These are phyloP conservation scores for Tephrocybe sp. DNA, from an alignment of 768 basidiomycete genomes.

Conservation along the genomic window DNA sequence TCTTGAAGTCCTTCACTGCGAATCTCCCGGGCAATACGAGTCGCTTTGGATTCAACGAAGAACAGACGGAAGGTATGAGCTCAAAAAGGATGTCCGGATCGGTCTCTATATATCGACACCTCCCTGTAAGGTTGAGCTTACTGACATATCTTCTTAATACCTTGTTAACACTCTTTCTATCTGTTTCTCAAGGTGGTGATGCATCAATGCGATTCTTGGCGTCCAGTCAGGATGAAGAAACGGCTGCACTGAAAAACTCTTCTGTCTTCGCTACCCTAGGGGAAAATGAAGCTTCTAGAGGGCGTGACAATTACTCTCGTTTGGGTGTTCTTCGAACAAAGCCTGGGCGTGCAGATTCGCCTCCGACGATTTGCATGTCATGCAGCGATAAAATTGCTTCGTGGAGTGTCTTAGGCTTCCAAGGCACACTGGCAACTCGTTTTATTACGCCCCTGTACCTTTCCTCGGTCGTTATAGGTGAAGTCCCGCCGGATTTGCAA, in stretches of 20 bases:
- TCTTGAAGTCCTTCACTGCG: conserved; percentile 54
- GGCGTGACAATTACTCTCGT: conserved; percentile 75
- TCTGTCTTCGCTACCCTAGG: conserved; percentile 30
- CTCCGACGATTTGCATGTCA: conserved; percentile 80
- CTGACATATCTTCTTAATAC: conserved; percentile 1
- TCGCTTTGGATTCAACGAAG: conserved; percentile 50
- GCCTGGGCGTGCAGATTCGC: conserved; percentile 89
- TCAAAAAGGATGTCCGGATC: conserved; percentile 47
- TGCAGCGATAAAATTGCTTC: conserved; percentile 94
- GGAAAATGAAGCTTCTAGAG: conserved; percentile 51
- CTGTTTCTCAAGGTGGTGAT: conserved; percentile 70
- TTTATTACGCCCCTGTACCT: conserved; percentile 66
- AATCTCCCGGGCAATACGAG: conserved; percentile 18
- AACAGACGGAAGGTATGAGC: conserved; percentile 36
- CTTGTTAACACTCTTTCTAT: conserved; percentile 7
- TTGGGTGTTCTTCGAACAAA: conserved; percentile 86
- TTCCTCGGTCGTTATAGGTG: conserved; percentile 66
- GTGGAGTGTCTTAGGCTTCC: conserved; percentile 83
- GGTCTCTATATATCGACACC: conserved; percentile 70
- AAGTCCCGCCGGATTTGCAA: conserved; percentile 44
- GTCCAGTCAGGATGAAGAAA: conserved; percentile 64
- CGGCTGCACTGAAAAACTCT: conserved; percentile 67
- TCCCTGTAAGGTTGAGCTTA: conserved; percentile 39
- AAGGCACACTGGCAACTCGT: conserved; percentile 70
- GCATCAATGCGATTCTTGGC: conserved; percentile 83